phyloP scores from a whole-genome alignment of 805 yeast species.

The Yamadazyma olivae region DNA sequence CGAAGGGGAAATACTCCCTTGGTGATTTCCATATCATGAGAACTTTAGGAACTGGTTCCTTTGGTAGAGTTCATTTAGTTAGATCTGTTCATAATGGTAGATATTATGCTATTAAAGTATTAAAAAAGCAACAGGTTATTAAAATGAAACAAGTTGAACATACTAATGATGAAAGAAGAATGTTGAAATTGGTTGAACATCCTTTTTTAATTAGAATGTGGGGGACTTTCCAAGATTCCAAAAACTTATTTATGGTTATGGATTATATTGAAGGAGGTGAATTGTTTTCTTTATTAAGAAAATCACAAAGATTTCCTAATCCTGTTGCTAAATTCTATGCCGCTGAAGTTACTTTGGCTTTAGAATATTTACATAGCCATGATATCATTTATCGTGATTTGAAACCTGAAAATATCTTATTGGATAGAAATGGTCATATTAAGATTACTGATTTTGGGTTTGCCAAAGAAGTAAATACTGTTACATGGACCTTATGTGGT shows the following conservation, averaged over 20 bases:
- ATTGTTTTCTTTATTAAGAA: constrained; percentile 52
- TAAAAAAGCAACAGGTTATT: constrained; percentile 55
- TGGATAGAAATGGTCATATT: constrained; percentile 59
- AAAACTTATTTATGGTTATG: constrained; percentile 59
- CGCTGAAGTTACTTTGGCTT: constrained; percentile 57
- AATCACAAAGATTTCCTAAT: constrained; percentile 57
- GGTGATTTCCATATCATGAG: constrained; percentile 54
- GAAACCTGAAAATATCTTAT: constrained; percentile 58
- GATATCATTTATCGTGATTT: constrained; percentile 60
- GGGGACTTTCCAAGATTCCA: constrained; percentile 64
- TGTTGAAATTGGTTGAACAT: constrained; percentile 56
- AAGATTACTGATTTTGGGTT: constrained; percentile 62
- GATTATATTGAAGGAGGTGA: constrained; percentile 67
- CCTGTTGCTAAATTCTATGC: constrained; percentile 65
- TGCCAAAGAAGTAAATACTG: constrained; percentile 59
- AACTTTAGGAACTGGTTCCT: constrained; percentile 60
- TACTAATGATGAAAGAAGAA: constrained; percentile 60
- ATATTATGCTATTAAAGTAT: constrained; percentile 57
- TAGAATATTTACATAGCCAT: constrained; percentile 57
- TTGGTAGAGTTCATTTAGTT: constrained; percentile 59
- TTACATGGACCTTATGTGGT: constrained; percentile 61
- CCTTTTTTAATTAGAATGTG: constrained; percentile 62
- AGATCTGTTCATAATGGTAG: constrained; percentile 57
- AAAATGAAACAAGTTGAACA: constrained; percentile 64
- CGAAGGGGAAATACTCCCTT: constrained; percentile 57